These are phyloP conservation scores for Ophiostoma populinum DNA, from an alignment of 2,329 filamentous ascomycete genomes.

Conservation along the genomic window DNA sequence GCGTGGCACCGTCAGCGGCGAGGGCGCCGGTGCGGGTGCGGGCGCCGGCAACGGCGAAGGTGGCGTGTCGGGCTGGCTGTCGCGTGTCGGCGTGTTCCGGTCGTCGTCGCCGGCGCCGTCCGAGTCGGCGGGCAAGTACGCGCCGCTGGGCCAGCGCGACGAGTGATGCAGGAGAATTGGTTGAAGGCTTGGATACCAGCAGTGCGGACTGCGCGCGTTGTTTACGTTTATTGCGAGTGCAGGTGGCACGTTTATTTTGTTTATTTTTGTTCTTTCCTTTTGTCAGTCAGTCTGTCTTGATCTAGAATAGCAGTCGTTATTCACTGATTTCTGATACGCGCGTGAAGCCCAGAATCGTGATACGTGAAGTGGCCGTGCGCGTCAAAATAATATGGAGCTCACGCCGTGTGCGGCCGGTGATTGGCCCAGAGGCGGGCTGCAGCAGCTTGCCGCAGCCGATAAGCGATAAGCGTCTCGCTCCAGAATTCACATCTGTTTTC, in stretches of 20 bases:
- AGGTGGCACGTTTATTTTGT: not conserved
- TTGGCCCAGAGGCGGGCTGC: too few species aligned
- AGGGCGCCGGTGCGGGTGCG: not conserved
- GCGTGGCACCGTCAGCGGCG: constrained; percentile 10
- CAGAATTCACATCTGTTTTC: too few species aligned
- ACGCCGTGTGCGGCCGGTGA: too few species aligned
- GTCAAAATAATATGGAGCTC: too few species aligned
- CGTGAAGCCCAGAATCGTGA: too few species aligned
- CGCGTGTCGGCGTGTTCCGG: constrained; percentile 22
- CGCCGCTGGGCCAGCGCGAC: constrained; percentile 23
- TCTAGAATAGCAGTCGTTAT: not conserved
- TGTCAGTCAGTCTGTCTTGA: not conserved
- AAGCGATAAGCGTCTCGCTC: too few species aligned
- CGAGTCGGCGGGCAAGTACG: constrained; percentile 21
- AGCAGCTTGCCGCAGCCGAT: too few species aligned
- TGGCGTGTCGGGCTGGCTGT: constrained; percentile 33
- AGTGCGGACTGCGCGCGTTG: not conserved
- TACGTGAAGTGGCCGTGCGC: too few species aligned
- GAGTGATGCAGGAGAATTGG: constrained; percentile 14
- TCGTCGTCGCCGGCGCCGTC: constrained; percentile 17
- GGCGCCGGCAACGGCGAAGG: constrained; percentile 17
- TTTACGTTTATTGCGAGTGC: not conserved
- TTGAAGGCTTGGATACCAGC: not conserved
- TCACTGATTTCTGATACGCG: not conserved
- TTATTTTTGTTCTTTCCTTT: not conserved